These are phyloP conservation scores for Dioscorea alata DNA, from an alignment of 106 monocot genomes.

Conservation along the genomic window DNA sequence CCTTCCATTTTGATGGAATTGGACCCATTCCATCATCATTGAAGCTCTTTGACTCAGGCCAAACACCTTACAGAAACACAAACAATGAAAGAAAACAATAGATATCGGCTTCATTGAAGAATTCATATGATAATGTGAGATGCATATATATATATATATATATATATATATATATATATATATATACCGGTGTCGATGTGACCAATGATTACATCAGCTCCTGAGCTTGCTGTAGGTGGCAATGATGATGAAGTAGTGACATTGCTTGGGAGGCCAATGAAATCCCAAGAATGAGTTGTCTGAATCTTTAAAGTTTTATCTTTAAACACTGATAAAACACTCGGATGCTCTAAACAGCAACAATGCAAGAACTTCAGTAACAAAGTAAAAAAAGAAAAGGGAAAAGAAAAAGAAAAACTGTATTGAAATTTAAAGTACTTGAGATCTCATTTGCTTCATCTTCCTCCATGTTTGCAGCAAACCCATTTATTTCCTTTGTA, in stretches of 20 bases:
- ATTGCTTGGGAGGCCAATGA: conserved; percentile 19
- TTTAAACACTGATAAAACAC: conserved; percentile 30
- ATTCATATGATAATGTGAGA: background rate
- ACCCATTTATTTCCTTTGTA: conserved; percentile 27
- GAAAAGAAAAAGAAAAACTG: background rate
- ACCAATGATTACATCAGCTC: conserved; percentile 27
- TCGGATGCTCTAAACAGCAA: conserved; percentile 17
- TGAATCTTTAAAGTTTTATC: conserved; percentile 22
- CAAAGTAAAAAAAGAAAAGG: no score
- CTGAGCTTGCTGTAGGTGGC: conserved; percentile 20
- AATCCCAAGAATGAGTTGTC: conserved; percentile 42
- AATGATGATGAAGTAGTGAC: conserved; percentile 13
- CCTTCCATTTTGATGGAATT: conserved; percentile 8
- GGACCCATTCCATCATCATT: conserved; percentile 8
- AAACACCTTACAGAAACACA: conserved; percentile 10
- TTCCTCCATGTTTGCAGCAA: conserved; percentile 36
- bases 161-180: background rate
- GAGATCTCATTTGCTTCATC: conserved; percentile 23
- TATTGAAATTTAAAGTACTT: background rate
- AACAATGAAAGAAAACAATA: background rate
- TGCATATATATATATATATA: no score
- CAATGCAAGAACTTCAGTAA: background rate
- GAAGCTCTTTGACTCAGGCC: conserved; percentile 21
- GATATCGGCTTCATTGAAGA: background rate
- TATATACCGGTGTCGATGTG: conserved; percentile 18